phyloP scores from a whole-genome alignment of 2,329 filamentous ascomycete genomes.

The Microdochium nivale region DNA sequence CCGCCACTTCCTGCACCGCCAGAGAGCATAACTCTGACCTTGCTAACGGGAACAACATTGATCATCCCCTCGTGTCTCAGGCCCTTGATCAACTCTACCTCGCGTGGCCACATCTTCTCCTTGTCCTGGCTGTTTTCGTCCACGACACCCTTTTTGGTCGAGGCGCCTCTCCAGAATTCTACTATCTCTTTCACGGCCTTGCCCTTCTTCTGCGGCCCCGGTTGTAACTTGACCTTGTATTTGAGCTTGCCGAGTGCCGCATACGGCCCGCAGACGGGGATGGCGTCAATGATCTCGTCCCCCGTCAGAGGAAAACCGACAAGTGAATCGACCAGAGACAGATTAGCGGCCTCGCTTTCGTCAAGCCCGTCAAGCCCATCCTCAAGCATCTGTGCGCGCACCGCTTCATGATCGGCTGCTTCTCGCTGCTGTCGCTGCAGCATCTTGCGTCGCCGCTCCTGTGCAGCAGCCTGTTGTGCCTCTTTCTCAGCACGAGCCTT shows the following conservation, averaged over 20 bases:
- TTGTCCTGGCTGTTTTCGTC: conserved; percentile 53
- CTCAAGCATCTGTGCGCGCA: conserved; percentile 50
- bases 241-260: conserved; percentile 62
- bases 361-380: conserved; percentile 52
- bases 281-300: conserved; percentile 68
- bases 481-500: conserved; percentile 61
- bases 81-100: conserved; percentile 74
- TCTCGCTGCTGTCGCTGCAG: conserved; percentile 70
- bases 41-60: conserved; percentile 71
- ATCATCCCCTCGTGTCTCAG: conserved; percentile 78
- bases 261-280: conserved; percentile 60
- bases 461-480: conserved; percentile 61
- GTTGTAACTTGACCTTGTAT: conserved; percentile 93
- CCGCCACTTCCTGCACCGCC: conserved; percentile 41
- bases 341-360: conserved; percentile 46
- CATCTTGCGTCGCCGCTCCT: conserved; percentile 69
- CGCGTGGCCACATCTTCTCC: conserved; percentile 76
- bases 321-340: conserved; percentile 56
- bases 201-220: conserved; percentile 82
- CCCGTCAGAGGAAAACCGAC: conserved; percentile 71
- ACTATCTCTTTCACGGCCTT: conserved; percentile 89
- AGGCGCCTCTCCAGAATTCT: conserved; percentile 66
- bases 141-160: conserved; percentile 45
- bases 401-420: conserved; percentile 69
- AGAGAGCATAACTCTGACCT: conserved; percentile 69